Base-by-base conservation (phyloP, 2,329 filamentous ascomycete species). In the Fusarium burgessii region DNA sequence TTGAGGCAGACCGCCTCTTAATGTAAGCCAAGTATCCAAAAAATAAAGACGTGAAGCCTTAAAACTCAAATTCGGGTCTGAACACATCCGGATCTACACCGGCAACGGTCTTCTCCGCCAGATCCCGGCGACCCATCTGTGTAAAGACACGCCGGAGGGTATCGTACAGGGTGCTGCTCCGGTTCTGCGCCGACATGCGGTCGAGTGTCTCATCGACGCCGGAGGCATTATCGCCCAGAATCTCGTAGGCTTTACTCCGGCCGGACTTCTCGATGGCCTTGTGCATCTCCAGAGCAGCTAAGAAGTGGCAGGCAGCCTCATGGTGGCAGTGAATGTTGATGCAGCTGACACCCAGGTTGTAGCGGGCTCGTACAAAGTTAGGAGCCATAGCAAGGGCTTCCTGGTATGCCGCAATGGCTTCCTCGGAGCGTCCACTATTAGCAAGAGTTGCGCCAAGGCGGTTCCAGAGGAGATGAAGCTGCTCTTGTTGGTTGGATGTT, bases 261-360 rank as follows among this genome's bases (percentile, higher is more conserved):
- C 94, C 94, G 78, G 94, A 93, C 77, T 90, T 89, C 83, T 98
- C 95, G 17, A 97, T 94, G 10, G 94, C 91, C 80, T 96, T 95
- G 85, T 99, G 96, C 95, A 99, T 98, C 58, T 92, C 92, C 52
- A 99, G 86, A 2, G 96, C 95, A 6, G 95, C 93, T 17, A 99
- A 88, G 62, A 99, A 88, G 82, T 99, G 96, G 66, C 94, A 92
- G 4, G 96, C 96, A 0, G 96, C 96, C 83, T 98, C 93, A 18
- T 93, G 92, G 80, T 94, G 95, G 82, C 95, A 98, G 58, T 95
- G 95, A 74, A 98, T 97, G 82, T 98, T 98, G 81, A 99, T 98
- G 81, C 96, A 98, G 65, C 90, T 93, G 13, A 98, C 96, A 47
- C 96, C 96, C 3, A 99, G 89, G 82, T 99, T 99, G 85, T 99